Conservation (phyloP, 176 grass and related monocot species). For the Saccharum officinarum region DNA sequence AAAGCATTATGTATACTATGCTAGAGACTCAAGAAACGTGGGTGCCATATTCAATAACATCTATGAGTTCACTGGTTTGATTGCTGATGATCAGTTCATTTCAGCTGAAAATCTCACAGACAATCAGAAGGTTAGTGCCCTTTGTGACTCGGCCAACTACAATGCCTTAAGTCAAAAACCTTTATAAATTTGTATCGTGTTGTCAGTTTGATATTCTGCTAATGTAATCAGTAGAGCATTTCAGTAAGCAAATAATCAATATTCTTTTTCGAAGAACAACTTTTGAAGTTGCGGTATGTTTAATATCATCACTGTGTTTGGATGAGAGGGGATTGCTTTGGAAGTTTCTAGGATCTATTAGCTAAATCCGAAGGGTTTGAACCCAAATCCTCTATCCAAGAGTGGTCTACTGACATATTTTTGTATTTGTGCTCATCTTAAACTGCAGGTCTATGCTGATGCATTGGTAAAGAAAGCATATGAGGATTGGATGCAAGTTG, state of each 20-base stretch:
- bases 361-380: background rate
- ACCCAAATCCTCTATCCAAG: background rate
- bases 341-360: background rate
- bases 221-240: background rate
- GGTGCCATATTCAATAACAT: conserved; percentile 96
- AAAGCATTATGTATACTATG: conserved; percentile 82
- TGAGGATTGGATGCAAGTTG: conserved; percentile 80
- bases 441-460: conserved; percentile 63
- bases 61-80: conserved; percentile 84
- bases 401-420: conserved; percentile 7
- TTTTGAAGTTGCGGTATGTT: background rate
- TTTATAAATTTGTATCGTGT: background rate
- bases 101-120: conserved; percentile 80
- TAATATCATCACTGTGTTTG: background rate
- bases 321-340: background rate
- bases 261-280: conserved; percentile 6
- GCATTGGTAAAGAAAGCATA: conserved; percentile 84
- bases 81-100: conserved; percentile 76
- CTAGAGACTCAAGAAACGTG: conserved; percentile 59
- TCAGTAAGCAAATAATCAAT: background rate
- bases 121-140: conserved; percentile 67
- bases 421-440: conserved; percentile 10
- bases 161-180: conserved; percentile 30
- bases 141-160: background rate
- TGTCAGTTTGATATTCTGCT: conserved; percentile 7